phyloP scores from a whole-genome alignment of 73 alveolate species.

The Tetrahymena elliotti region DNA sequence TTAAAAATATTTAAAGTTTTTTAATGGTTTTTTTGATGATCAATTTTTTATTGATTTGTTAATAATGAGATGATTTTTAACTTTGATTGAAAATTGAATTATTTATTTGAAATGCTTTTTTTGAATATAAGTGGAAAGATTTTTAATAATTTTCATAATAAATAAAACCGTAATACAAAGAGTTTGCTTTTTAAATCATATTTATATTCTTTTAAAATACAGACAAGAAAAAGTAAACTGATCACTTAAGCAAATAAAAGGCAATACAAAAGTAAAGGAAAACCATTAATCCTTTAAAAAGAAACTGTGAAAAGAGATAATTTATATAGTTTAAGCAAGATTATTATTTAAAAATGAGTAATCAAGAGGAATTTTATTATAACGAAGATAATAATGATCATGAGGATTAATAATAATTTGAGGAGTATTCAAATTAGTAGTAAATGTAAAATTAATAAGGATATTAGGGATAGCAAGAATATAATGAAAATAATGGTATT shows the following conservation, averaged over 20 bases:
- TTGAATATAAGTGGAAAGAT: background rate
- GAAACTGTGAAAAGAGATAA: background rate
- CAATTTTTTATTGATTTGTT: too few relatives aligned
- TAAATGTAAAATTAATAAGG: background rate
- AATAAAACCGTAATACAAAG: background rate
- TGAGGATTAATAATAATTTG: background rate
- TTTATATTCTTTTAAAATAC: background rate
- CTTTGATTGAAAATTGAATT: background rate
- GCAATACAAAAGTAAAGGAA: background rate
- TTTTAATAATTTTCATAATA: background rate
- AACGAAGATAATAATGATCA: background rate
- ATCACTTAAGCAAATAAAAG: background rate
- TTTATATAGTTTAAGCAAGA: background rate
- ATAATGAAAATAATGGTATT: background rate
- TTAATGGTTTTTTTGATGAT: background rate
- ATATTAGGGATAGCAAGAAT: background rate
- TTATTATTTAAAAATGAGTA: background rate
- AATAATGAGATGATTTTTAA: too few relatives aligned
- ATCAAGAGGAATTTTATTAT: background rate
- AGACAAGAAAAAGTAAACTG: background rate
- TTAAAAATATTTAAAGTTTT: too few relatives aligned
- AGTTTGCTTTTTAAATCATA: background rate
- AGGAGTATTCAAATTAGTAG: background rate
- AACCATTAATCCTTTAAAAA: background rate
- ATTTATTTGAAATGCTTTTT: background rate